Evolutionary conservation across 129 eudicot species (phyloP).

Genomic region (Lactuca sativa): DNA sequence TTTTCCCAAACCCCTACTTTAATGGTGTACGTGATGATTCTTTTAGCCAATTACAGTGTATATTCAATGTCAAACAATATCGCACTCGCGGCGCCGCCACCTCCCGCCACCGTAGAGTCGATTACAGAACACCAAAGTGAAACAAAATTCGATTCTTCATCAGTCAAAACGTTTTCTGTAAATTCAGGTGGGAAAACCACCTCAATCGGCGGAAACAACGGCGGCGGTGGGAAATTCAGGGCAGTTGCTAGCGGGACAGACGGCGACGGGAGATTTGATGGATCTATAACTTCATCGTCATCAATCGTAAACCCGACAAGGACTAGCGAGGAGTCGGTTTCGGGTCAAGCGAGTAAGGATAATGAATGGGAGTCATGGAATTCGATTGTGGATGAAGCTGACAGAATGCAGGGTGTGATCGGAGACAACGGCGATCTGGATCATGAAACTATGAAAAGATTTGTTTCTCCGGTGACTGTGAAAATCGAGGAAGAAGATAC

Average conservation of each 20-base stretch:
- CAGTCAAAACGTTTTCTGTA: constrained; percentile 33
- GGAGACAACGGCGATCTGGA: constrained; percentile 56
- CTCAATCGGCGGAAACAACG: constrained; percentile 65
- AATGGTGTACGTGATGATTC: constrained; percentile 87
- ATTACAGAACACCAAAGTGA: constrained; percentile 3
- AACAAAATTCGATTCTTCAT: constrained; percentile 50
- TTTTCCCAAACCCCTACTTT: constrained; percentile 85
- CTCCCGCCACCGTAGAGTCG: constrained; percentile 30
- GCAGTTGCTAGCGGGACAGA: constrained; percentile 64
- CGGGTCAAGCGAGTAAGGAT: constrained; percentile 40
- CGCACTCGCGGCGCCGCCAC: constrained; percentile 35
- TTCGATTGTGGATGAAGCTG: constrained; percentile 60
- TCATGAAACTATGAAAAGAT: constrained; percentile 50
- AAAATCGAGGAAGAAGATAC: constrained; percentile 55
- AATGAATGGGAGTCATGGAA: constrained; percentile 60
- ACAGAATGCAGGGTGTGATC: constrained; percentile 45
- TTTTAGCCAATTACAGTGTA: constrained; percentile 84
- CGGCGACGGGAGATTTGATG: constrained; percentile 67
- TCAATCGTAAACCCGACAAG: constrained; percentile 29
- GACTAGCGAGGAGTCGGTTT: constrained; percentile 48
- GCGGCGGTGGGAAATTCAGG: constrained; percentile 69
- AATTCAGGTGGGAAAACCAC: constrained; percentile 44
- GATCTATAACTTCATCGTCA: constrained; percentile 27
- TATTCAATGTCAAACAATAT: constrained; percentile 54
- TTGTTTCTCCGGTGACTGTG: constrained; percentile 74